Base-by-base conservation (phyloP, 1,139 yeast genomes). In the Arxiozyma bovina region DNA sequence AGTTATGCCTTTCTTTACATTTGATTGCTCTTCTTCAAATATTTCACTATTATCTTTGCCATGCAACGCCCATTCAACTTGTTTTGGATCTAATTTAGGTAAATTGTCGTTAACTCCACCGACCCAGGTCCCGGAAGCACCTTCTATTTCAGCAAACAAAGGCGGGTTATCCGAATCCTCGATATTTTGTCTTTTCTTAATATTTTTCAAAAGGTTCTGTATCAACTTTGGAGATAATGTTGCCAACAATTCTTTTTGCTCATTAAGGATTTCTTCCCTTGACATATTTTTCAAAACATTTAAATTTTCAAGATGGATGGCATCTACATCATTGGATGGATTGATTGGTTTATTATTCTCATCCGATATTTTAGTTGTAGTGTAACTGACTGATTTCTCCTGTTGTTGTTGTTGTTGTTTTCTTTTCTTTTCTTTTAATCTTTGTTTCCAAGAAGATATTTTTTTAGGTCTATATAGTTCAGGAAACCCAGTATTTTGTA, bases 241-340 rank as follows among this genome's bases (percentile, higher is more conserved):
- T 17, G 77, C 77, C 55, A 88, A 60, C 45, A 93, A 70, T 62
- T 88, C 96, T 58, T 80, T 79, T 58, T 81, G 76, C 62, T 88
- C 95, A 48, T 74, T 70, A 34, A 77, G 75, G 38, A 88, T 79
- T 63, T 91, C 91, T 25, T 78, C 84, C 1, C 75, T 76, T 1
- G 85, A 74, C 94, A 91, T 85, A 18, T 71, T 67, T 25, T 82
- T 72, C 55, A 93, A 69, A 51, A 77, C 74, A 47, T 81, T 80
- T 59, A 86, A 67, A 68, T 91, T 91, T 64, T 91, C 96, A 55
- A 77, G 68, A 67, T 88, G 93, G 42, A 91, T 87, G 64, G 79
- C 78, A 61, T 85, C 91, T 0, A 8, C 8, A n/a, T 48, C 46
- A 40, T 15, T 47, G 6, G 6, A 12, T 34, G 17, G n/a, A 17